A percentile compares a stretch with the other conserved stretches of the same genome.
Conservation (phyloP, 1,284 basidiomycete species). For the Rhodotorula sp. region DNA sequence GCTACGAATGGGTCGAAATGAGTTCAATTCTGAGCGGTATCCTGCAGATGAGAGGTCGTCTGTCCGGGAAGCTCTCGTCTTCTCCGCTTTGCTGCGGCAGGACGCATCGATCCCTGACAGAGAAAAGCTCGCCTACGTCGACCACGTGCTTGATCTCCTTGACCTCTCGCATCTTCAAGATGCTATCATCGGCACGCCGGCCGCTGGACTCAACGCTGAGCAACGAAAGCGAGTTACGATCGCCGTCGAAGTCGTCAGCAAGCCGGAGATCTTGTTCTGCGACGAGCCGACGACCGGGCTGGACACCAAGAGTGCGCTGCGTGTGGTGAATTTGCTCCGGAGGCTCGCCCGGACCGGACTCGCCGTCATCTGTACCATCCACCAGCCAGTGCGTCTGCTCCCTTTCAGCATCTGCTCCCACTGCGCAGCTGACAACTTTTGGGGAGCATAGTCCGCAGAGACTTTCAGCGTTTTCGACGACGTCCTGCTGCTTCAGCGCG, state of each 20-base stretch:
- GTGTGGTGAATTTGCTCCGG: constrained; percentile 43
- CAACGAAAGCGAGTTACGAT: constrained; percentile 61
- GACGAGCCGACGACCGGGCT: constrained; percentile 43
- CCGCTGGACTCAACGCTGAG: constrained; percentile 56
- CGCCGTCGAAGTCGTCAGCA: constrained; percentile 60
- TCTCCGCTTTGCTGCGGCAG: constrained; percentile 61
- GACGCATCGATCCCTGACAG: constrained; percentile 53
- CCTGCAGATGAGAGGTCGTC: constrained; percentile 58
- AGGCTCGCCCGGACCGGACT: constrained; percentile 45
- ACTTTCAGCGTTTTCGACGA: constrained; percentile 58
- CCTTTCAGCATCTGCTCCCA: neutral
- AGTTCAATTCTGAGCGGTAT: neutral
- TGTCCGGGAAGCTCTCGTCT: constrained; percentile 59
- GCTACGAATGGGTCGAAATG: neutral
- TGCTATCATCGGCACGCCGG: constrained; percentile 54
- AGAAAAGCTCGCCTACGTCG: constrained; percentile 57
- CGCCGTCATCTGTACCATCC: constrained; percentile 49
- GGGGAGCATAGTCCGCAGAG: constrained; percentile 50
- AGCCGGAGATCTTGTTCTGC: constrained; percentile 49
- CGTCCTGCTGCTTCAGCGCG: constrained; percentile 49
- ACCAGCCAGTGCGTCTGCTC: constrained; percentile 47
- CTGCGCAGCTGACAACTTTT: neutral
- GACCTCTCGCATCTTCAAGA: constrained; percentile 55
- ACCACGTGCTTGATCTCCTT: constrained; percentile 56
- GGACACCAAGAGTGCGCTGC: constrained; percentile 40